A percentile compares a stretch with the other conserved stretches of the same genome.
phyloP scores from a whole-genome alignment of 108 stramenopile species.

The Fistulifera solaris region DNA sequence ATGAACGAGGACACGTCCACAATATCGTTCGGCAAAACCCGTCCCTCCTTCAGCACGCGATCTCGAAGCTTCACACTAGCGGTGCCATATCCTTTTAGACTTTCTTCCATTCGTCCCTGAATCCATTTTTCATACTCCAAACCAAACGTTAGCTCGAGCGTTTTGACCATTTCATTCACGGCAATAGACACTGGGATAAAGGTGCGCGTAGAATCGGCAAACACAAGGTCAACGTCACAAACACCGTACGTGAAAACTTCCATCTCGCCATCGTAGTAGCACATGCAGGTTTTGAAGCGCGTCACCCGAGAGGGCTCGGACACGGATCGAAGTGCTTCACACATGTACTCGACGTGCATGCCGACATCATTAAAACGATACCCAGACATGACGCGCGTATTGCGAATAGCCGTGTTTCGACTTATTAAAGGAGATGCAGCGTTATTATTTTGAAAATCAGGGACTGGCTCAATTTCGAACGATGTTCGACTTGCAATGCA shows the following conservation, averaged over 20 bases:
- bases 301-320: slow-evolving; percentile 75
- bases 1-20: slow-evolving; percentile 84
- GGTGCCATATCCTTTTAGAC: slow-evolving; percentile 25
- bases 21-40: slow-evolving; percentile 79
- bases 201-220: slow-evolving; percentile 52
- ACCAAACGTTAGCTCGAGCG: slow-evolving; percentile 55
- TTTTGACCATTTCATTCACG: slow-evolving; percentile 61
- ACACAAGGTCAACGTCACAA: slow-evolving; percentile 61
- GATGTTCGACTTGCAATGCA: slow-evolving; percentile 63
- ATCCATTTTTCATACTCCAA: slow-evolving; percentile 76
- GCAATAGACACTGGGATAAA: slow-evolving; percentile 64
- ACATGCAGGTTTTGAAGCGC: slow-evolving; percentile 62
- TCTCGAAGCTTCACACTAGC: slow-evolving; percentile 65
- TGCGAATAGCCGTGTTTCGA: slow-evolving; percentile 17
- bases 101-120: slow-evolving; percentile 36
- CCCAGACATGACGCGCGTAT: slow-evolving; percentile 51
- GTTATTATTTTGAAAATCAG: slow-evolving; percentile 18
- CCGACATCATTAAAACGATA: slow-evolving; percentile 79
- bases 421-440: slow-evolving; percentile 10
- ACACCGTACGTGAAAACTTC: slow-evolving; percentile 75
- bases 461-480: slow-evolving; percentile 74
- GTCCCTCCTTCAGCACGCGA: slow-evolving; percentile 77
- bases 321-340: slow-evolving; percentile 51
- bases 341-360: slow-evolving; percentile 65
- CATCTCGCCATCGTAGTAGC: slow-evolving; percentile 84